A percentile compares a stretch with the other conserved stretches of the same genome.
Conservation (phyloP, 495 filamentous ascomycete species). For the Aspergillus hancockii region DNA sequence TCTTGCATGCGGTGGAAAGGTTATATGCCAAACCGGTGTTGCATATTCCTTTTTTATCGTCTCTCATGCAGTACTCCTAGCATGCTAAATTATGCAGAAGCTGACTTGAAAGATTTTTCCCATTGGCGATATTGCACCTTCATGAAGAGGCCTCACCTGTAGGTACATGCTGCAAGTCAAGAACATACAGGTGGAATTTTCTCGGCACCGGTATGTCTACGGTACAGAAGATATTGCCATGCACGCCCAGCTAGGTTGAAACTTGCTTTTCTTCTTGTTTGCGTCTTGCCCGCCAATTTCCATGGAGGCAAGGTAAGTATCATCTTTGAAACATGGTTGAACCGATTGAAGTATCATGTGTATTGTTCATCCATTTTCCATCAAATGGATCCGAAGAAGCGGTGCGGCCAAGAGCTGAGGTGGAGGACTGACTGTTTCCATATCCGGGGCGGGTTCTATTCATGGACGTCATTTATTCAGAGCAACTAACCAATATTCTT, state of each 20-base stretch:
- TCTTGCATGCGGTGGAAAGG: conserved; percentile 9
- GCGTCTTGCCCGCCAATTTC: neutral
- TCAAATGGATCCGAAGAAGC: neutral
- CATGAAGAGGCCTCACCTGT: neutral
- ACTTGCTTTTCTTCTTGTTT: neutral
- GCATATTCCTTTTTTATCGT: neutral
- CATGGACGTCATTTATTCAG: conserved; percentile 17
- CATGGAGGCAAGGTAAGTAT: neutral
- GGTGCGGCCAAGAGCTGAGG: neutral
- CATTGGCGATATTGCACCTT: conserved; percentile 3
- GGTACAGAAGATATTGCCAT: neutral
- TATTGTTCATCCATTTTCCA: neutral
- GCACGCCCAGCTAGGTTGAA: neutral
- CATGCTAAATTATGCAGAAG: conserved; percentile 7
- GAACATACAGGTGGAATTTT: neutral
- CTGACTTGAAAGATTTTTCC: neutral
- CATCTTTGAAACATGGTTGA: conserved; percentile 3
- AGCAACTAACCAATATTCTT: conserved; percentile 13
- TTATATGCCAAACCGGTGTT: neutral
- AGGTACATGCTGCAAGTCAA: neutral
- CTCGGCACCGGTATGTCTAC: neutral
- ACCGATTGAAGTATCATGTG: conserved; percentile 1
- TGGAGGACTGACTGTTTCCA: neutral
- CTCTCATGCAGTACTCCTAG: neutral
- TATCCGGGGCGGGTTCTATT: neutral